A percentile compares a stretch with the other conserved stretches of the same genome.
Evolutionary conservation across 306 rosid genomes (phyloP).

Genomic region (Sicyos baderoa): DNA sequence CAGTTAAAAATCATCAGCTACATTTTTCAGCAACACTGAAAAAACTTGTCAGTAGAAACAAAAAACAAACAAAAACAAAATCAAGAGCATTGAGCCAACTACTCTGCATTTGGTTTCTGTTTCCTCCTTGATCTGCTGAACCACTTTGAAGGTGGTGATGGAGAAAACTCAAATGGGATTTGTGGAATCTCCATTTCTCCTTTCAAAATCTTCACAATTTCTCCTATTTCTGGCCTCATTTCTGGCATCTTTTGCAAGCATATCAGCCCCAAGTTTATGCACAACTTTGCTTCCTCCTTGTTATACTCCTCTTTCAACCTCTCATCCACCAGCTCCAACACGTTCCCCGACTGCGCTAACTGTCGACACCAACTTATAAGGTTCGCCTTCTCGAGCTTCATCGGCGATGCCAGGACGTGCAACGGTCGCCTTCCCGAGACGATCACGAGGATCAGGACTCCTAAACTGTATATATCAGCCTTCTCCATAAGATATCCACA

Average conservation of each 20-base stretch:
- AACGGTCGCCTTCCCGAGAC: constrained; percentile 88
- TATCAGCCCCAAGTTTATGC: constrained; percentile 69
- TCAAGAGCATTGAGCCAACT: constrained; percentile 8
- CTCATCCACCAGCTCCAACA: constrained; percentile 79
- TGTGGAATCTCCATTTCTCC: constrained; percentile 85
- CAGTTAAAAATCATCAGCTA: neutral
- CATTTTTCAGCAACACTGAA: too few relatives aligned
- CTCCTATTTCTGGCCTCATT: constrained; percentile 78
- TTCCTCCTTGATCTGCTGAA: constrained; percentile 70
- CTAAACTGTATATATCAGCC: constrained; percentile 86
- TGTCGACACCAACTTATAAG: constrained; percentile 86
- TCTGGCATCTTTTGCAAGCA: constrained; percentile 85
- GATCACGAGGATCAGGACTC: constrained; percentile 80
- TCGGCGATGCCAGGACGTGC: constrained; percentile 84
- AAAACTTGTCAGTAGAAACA: too few relatives aligned
- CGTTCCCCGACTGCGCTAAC: constrained; percentile 68
- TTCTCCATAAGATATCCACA: constrained; percentile 79
- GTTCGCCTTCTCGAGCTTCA: constrained; percentile 94
- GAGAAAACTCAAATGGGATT: constrained; percentile 74
- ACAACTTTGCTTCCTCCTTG: constrained; percentile 71
- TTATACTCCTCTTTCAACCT: constrained; percentile 57
- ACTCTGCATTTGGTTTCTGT: constrained; percentile 37
- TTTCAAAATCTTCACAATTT: constrained; percentile 66
- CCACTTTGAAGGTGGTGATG: constrained; percentile 72
- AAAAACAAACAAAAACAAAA: too few relatives aligned